phyloP scores from a whole-genome alignment of 495 filamentous ascomycete genomes.

The Durotheca rogersii region DNA sequence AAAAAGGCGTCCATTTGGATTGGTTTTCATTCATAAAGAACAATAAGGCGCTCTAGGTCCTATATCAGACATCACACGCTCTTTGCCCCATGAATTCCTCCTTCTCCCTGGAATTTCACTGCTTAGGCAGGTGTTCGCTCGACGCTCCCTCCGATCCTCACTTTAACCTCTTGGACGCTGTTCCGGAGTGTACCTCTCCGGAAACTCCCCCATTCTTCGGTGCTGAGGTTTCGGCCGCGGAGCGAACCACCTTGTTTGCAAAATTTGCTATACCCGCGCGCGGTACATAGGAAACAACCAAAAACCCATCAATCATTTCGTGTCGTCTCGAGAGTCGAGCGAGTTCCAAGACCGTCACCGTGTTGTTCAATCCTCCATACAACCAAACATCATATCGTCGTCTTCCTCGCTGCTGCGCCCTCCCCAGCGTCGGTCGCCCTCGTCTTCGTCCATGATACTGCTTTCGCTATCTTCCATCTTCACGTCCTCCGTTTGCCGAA shows the following conservation, averaged over 20 bases:
- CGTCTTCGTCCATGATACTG: conserved; percentile 74
- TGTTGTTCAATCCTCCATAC: conserved; percentile 79
- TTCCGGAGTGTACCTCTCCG: conserved; percentile 19
- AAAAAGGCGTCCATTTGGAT: conserved; percentile 10
- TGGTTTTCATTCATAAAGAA: conserved; percentile 32
- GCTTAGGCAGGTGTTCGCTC: conserved; percentile 49
- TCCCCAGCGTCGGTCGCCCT: conserved; percentile 64
- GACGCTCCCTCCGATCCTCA: conserved; percentile 58
- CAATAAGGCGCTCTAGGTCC: conserved; percentile 31
- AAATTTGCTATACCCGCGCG: conserved; percentile 46
- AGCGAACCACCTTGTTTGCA: conserved; percentile 51
- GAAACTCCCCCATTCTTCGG: conserved; percentile 54
- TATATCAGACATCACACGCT: conserved; percentile 24
- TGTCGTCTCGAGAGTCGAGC: conserved; percentile 19
- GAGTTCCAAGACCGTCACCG: conserved; percentile 10
- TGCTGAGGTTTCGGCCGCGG: conserved; percentile 57
- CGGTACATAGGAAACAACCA: conserved; percentile 46
- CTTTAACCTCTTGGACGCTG: conserved; percentile 61
- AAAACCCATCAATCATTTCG: conserved; percentile 33
- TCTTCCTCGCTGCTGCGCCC: conserved; percentile 84
- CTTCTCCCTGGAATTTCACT: conserved; percentile 24
- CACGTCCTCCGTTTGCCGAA: conserved; percentile 52
- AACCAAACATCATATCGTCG: conserved; percentile 85
- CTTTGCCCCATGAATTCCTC: conserved; percentile 17
- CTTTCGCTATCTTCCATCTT: conserved; percentile 69